Evolutionary conservation across 352 stramenopile genomes (phyloP), one percentile per base, ranked within the genome.

Genomic region (Globisporangium rhizosaccharum): DNA sequence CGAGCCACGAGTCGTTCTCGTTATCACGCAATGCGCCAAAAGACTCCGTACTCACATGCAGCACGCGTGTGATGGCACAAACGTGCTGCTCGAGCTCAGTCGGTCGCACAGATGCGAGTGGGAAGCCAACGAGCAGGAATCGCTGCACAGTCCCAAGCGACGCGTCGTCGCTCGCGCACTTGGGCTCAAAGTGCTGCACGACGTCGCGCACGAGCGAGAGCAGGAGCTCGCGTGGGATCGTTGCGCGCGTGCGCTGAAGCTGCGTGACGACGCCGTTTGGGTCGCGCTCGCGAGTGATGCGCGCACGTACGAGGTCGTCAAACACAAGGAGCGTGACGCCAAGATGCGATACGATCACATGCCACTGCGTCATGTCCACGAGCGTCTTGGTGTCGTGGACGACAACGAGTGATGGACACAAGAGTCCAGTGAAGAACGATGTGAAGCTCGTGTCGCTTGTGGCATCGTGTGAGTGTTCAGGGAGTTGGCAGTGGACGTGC

Each of bases 111-210:
- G 72, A 25, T 2, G 45, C 51, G 68, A 71, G 77, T 18, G 73
- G 71, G 17, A 87, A 87, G 0, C 67, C 75, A 6, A 67, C 25
- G 11, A 87, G n/a, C 20, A 87, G 25, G 48, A 82, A 75, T 26
- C 75, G 74, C 41, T 81, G 73, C 0, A 50, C 45, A 25, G 48
- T 42, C 6, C 36, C 25, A 1, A 44, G 30, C 17, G 10, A 3
- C 15, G 23, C 17, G 20, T 56, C 28, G 48, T 44, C 56, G 23
- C 47, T 44, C 9, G 45, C n/a, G 10, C 15, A 53, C n/a, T 9
- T 36, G 0, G 26, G n/a, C 25, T 63, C 45, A 36, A 51, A 44
- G 8, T 20, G n/a, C 11, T 47, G 18, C 5, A 77, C 41, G 0
- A 39, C 49, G 1, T 60, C 57, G 11, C 42, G 36, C 4, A 85